These are phyloP conservation scores for Kitagawia praeruptora DNA, from an alignment of 129 eudicot genomes.

Conservation along the genomic window DNA sequence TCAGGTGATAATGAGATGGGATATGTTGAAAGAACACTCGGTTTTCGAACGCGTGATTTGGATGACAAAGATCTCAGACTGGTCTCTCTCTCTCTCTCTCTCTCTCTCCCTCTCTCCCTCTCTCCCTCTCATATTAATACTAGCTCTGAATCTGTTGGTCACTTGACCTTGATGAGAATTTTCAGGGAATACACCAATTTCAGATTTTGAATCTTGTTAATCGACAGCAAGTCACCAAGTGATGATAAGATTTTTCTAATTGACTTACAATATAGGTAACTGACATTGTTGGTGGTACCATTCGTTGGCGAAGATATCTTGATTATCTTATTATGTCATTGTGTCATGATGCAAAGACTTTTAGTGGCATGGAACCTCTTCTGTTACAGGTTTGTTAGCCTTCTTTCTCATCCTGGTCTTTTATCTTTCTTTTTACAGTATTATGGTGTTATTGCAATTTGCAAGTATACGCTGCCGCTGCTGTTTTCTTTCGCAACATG, in stretches of 20 bases:
- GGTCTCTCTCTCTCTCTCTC: constrained; percentile 38
- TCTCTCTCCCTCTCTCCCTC: not conserved
- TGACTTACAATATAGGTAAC: constrained; percentile 49
- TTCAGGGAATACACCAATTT: not conserved
- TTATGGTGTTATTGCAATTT: not conserved
- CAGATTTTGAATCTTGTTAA: not conserved
- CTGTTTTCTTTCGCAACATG: not conserved
- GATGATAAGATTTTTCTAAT: not conserved
- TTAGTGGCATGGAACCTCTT: constrained; percentile 82
- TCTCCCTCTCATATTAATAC: not conserved
- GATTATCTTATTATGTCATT: constrained; percentile 75
- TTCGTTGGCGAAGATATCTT: constrained; percentile 91
- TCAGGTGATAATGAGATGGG: constrained; percentile 92
- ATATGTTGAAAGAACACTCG: constrained; percentile 91
- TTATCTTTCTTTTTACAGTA: not conserved
- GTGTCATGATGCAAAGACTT: constrained; percentile 57
- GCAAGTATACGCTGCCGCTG: not conserved
- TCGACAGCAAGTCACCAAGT: not conserved
- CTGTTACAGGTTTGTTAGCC: constrained; percentile 54
- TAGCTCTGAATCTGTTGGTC: not conserved
- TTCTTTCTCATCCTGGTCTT: constrained; percentile 1
- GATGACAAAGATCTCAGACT: constrained; percentile 84
- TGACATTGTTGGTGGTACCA: constrained; percentile 90
- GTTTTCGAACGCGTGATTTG: constrained; percentile 78
- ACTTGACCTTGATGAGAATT: not conserved